Percentiles rank a stretch among this genome's conserved stretches.
These are phyloP conservation scores for Dendrocalamus latiflorus DNA, from an alignment of 202 grass and related monocot genomes.

Conservation along the genomic window DNA sequence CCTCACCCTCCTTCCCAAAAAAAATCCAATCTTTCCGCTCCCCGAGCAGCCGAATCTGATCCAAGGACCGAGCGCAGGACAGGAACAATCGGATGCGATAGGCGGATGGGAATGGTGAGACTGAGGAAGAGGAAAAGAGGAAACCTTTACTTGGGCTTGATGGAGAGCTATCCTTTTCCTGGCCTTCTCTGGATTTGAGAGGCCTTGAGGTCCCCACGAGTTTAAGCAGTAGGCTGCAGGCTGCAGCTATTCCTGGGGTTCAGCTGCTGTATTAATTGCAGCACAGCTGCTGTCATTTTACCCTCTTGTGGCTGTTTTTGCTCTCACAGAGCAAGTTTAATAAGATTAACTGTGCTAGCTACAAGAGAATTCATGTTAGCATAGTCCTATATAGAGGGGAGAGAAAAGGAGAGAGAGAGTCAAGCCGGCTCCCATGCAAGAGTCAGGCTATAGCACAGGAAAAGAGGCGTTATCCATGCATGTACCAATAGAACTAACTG, in stretches of 20 bases:
- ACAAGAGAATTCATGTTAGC: no score
- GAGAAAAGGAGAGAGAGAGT: no score
- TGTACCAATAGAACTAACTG: no score
- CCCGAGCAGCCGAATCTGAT: slow-evolving; percentile 34
- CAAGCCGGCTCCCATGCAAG: no score
- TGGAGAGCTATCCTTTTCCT: slow-evolving; percentile 3
- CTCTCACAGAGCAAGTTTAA: no score
- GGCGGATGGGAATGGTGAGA: background rate
- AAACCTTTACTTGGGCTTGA: slow-evolving; percentile 37
- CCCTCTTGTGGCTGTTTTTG: background rate
- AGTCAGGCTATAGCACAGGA: no score
- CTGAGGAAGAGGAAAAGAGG: background rate
- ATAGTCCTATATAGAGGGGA: no score
- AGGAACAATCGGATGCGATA: slow-evolving; percentile 9
- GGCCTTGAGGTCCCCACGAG: background rate
- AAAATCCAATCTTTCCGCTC: slow-evolving; percentile 22
- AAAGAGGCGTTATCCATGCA: no score
- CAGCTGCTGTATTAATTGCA: slow-evolving; percentile 14
- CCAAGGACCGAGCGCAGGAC: background rate
- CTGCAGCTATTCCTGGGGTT: background rate
- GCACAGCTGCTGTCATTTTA: background rate
- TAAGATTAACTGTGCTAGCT: no score
- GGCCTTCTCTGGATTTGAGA: slow-evolving; percentile 28
- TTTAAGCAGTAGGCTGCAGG: background rate
- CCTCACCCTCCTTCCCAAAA: background rate